phyloP scores from a whole-genome alignment of 352 stramenopile genomes.

The Pythium myriotylum region DNA sequence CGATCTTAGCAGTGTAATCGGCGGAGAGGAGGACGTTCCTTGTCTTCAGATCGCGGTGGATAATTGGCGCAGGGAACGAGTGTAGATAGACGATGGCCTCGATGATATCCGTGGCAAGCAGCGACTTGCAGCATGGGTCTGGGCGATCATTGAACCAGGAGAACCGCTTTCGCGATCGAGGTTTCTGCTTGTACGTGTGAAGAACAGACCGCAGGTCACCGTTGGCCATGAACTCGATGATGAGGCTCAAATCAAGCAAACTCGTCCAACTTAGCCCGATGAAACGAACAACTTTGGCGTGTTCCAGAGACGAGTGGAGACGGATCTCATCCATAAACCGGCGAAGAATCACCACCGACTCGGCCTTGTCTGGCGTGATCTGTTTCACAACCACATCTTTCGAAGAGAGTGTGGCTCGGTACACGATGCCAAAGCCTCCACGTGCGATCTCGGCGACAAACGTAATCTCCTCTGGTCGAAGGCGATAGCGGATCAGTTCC shows the following conservation, averaged over 20 bases:
- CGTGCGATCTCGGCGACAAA: constrained; percentile 41
- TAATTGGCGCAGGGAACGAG: constrained; percentile 51
- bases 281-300: constrained; percentile 56
- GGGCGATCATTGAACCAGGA: constrained; percentile 36
- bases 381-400: constrained; percentile 53
- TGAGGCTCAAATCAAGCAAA: constrained; percentile 46
- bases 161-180: background rate
- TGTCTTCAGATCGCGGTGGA: constrained; percentile 54
- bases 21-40: constrained; percentile 48
- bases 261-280: constrained; percentile 54
- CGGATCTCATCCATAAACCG: constrained; percentile 74
- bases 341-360: constrained; percentile 24
- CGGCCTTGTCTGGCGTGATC: constrained; percentile 34
- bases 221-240: constrained; percentile 50
- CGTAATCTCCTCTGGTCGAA: constrained; percentile 54
- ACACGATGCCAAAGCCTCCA: constrained; percentile 66
- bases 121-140: constrained; percentile 38
- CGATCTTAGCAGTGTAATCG: constrained; percentile 48
- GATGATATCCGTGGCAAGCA: constrained; percentile 45
- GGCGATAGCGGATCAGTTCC: constrained; percentile 47
- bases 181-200: constrained; percentile 7
- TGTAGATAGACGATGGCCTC: constrained; percentile 56
- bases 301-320: constrained; percentile 52
- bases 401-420: constrained; percentile 42
- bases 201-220: constrained; percentile 45